Conservation (phyloP, 768 basidiomycete genomes). For the Russula ochroleuca region DNA sequence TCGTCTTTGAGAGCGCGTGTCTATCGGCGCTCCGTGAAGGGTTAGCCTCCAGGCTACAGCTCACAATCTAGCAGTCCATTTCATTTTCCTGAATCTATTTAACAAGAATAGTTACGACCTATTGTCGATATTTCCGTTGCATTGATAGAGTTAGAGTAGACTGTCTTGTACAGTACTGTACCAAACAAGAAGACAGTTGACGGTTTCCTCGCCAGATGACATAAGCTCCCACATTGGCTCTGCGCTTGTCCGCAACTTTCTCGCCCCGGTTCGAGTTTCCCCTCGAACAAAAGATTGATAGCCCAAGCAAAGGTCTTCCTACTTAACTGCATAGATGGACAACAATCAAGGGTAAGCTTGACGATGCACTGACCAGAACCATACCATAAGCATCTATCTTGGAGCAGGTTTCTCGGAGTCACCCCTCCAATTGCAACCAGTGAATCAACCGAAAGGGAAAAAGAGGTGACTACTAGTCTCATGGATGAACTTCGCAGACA, state of each 20-base stretch:
- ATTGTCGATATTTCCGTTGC: not conserved
- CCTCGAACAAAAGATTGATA: slow-evolving; percentile 2
- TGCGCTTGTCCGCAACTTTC: slow-evolving; percentile 1
- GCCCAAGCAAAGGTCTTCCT: not conserved
- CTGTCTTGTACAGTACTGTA: not conserved
- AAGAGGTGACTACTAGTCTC: slow-evolving; percentile 75
- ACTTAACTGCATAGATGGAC: slow-evolving; percentile 18
- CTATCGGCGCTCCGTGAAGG: not conserved
- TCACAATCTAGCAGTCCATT: not conserved
- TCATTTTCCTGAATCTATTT: not conserved
- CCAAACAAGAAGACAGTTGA: not conserved
- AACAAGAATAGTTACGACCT: not conserved
- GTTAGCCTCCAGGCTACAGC: not conserved
- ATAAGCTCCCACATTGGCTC: not conserved
- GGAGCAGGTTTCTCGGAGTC: slow-evolving; percentile 66
- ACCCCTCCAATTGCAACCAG: slow-evolving; percentile 78
- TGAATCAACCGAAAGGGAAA: slow-evolving; percentile 74
- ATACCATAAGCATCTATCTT: not conserved
- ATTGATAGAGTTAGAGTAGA: not conserved
- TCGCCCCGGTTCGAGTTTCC: not conserved
- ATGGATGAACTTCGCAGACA: slow-evolving; percentile 88
- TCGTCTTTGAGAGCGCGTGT: not conserved
- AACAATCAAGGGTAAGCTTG: slow-evolving; percentile 20
- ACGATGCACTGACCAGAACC: not conserved
- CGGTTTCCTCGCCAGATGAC: not conserved